Conservation (phyloP, 495 filamentous ascomycete species). For the Zalerion maritima region DNA sequence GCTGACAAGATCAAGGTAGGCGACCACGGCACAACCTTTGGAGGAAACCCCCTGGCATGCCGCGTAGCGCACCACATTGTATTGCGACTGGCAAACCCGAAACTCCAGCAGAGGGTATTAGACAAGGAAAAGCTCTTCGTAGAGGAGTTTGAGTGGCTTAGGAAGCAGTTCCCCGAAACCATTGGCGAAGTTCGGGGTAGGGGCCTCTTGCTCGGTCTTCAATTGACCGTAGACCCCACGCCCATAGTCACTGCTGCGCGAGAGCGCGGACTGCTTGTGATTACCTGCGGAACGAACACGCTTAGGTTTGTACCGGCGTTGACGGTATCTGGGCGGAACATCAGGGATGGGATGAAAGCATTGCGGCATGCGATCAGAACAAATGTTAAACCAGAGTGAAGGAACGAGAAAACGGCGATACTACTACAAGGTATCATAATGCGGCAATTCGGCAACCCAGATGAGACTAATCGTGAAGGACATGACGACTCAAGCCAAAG, state of each 20-base stretch:
- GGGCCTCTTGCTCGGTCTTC: slow-evolving; percentile 74
- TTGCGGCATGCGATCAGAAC: too few relatives aligned
- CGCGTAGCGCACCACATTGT: slow-evolving; percentile 76
- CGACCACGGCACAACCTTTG: slow-evolving; percentile 95
- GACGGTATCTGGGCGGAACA: slow-evolving; percentile 60
- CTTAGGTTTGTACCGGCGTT: slow-evolving; percentile 75
- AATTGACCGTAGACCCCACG: slow-evolving; percentile 55
- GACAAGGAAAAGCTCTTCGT: slow-evolving; percentile 51
- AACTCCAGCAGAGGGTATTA: slow-evolving; percentile 48
- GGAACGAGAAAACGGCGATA: too few relatives aligned
- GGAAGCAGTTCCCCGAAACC: slow-evolving; percentile 51
- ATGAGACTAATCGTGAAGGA: too few relatives aligned
- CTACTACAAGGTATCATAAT: too few relatives aligned
- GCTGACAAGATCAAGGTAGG: slow-evolving; percentile 74
- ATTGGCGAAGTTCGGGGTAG: slow-evolving; percentile 67
- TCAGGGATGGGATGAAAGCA: slow-evolving; percentile 55
- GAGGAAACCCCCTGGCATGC: slow-evolving; percentile 82
- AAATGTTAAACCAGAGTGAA: too few relatives aligned
- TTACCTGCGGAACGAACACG: slow-evolving; percentile 82
- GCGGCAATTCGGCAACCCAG: too few relatives aligned
- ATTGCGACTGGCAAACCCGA: slow-evolving; percentile 47
- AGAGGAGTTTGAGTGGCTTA: slow-evolving; percentile 46
- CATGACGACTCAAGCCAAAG: too few relatives aligned
- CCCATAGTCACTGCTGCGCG: slow-evolving; percentile 68
- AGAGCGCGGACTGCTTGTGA: slow-evolving; percentile 77